Conservation (phyloP, 2,329 filamentous ascomycete genomes). For the Fusarium sp. region DNA sequence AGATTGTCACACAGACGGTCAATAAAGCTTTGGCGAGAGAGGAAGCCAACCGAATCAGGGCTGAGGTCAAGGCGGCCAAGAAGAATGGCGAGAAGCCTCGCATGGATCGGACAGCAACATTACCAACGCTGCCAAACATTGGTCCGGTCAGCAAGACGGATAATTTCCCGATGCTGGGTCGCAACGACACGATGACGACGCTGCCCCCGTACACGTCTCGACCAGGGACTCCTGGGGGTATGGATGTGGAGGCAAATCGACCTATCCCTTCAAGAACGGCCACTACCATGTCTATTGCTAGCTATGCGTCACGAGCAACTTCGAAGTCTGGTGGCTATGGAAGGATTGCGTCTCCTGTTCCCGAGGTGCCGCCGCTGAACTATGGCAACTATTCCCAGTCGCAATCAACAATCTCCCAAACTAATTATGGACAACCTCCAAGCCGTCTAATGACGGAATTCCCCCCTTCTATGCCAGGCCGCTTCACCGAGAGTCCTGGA, state of each 20-base stretch:
- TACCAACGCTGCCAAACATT: conserved; percentile 72
- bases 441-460: conserved; percentile 30
- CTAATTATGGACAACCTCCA: conserved; percentile 49
- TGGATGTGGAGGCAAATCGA: conserved; percentile 69
- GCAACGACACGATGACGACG: conserved; percentile 74
- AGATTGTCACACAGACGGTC: conserved; percentile 88
- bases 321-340: conserved; percentile 72
- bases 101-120: conserved; percentile 73
- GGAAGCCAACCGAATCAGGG: conserved; percentile 71
- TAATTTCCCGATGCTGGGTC: conserved; percentile 71
- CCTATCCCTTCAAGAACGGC: conserved; percentile 63
- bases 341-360: conserved; percentile 56
- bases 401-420: conserved; percentile 56
- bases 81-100: conserved; percentile 68
- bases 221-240: conserved; percentile 68
- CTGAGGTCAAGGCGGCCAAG: conserved; percentile 65
- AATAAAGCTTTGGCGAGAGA: conserved; percentile 90
- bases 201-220: conserved; percentile 75
- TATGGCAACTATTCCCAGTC: conserved; percentile 48
- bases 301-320: conserved; percentile 76
- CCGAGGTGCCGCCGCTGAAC: conserved; percentile 52
- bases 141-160: conserved; percentile 60
- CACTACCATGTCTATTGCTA: conserved; percentile 73
- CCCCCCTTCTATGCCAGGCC: conserved; percentile 33
- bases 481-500: conserved; percentile 51